These are phyloP conservation scores for Paspalum vaginatum DNA, from an alignment of 176 grass and related monocot genomes.

Conservation along the genomic window DNA sequence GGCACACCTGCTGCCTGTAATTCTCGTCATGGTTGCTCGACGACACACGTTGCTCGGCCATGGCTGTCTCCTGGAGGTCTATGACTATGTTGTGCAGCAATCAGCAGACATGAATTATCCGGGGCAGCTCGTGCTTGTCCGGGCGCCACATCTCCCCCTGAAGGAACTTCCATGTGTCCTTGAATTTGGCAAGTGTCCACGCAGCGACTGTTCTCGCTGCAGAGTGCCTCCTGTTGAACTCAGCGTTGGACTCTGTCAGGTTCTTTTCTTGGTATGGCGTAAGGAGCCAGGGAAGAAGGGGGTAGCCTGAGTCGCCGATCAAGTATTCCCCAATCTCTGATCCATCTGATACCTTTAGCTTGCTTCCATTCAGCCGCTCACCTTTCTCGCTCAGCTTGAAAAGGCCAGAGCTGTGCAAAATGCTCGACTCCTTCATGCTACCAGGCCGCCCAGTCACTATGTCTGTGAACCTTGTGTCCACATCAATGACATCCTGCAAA, in stretches of 20 bases:
- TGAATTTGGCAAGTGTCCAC: conserved; percentile 24
- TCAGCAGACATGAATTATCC: conserved; percentile 65
- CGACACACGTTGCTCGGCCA: conserved; percentile 27
- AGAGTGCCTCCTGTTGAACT: conserved; percentile 58
- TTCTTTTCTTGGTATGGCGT: no score
- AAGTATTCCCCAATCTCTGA: conserved; percentile 65
- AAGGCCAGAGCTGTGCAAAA: conserved; percentile 60
- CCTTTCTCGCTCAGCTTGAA: conserved; percentile 58
- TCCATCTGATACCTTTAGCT: conserved; percentile 37
- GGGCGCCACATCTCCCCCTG: no score
- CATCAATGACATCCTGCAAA: not conserved
- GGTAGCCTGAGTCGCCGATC: conserved; percentile 48
- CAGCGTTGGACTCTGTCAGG: conserved; percentile 35
- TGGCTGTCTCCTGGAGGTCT: conserved; percentile 57
- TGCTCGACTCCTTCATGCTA: conserved; percentile 60
- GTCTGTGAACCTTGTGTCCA: conserved; percentile 55
- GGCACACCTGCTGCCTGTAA: conserved; percentile 57
- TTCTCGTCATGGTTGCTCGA: conserved; percentile 19
- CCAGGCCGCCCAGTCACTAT: conserved; percentile 70
- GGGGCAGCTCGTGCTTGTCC: no score
- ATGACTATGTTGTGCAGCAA: conserved; percentile 76
- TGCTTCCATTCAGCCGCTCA: conserved; percentile 53
- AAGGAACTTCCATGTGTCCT: no score
- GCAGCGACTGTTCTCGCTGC: conserved; percentile 51
- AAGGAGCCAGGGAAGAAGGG: no score